Base-by-base conservation (phyloP, 352 stramenopile species). In the Phytophthora foliorum region DNA sequence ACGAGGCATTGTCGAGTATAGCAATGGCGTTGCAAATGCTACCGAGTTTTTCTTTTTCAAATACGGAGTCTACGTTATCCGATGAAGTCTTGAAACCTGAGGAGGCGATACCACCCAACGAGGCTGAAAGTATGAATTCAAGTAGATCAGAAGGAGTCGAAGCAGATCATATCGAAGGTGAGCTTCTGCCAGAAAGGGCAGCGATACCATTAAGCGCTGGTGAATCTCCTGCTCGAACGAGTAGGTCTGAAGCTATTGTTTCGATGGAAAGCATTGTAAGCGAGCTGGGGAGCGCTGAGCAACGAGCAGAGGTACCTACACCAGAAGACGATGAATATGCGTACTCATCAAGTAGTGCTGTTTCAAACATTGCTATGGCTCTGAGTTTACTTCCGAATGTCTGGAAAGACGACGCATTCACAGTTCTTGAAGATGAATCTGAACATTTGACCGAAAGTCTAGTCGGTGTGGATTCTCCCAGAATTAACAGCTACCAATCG, bases 21-120 rank as follows among this genome's bases (percentile, higher is more conserved):
- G 72, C 77, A 4, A 66, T 61, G 19, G 79, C 77, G 7, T 41
- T 87, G 48, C 64, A 75, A 31, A 59, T 82, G 54, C 54, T 85
- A 4, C 77, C 77, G 17, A 54, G 45, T 22, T 68, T 82, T 22
- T 64, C 68, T 7, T 32, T 55, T 21, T 57, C 24, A 16, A 50
- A 16, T 25, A 22, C 29, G 7, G 45, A 39, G 17, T 41, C 49
- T 51, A 17, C 50, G 31, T 19, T 49, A 24, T 7, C n/a, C 16
- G 57, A 44, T 42, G 63, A 76, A 39, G 32, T 50, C n/a, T 29
- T 52, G 13, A 49, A 41, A 13, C 19, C 38, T 2, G 49, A 61
- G 24, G 50, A 70, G 31, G 32, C 34, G 22, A 59, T 57, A 38
- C 39, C 31, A 41, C 34, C 36, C 6, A 57, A 41, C 42, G 51